Percentiles rank a stretch among this genome's conserved stretches.
phyloP scores from a whole-genome alignment of 495 filamentous ascomycete species.

The Hypoxylon subgilvum region DNA sequence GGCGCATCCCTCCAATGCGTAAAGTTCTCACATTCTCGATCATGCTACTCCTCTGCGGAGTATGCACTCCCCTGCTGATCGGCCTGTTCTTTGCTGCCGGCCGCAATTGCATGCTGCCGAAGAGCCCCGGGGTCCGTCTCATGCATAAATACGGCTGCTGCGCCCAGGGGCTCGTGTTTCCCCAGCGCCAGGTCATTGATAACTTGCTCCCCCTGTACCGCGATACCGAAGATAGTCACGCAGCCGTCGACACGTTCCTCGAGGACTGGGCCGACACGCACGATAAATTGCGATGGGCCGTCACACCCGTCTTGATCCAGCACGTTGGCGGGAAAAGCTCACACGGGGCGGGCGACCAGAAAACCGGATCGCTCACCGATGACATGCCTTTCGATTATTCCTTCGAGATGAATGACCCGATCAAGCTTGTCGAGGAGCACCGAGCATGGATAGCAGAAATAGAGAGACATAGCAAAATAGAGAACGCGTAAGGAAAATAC shows the following conservation, averaged over 20 bases:
- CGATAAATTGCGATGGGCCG: conserved; percentile 52
- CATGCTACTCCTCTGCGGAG: conserved; percentile 24
- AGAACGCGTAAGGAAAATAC: too few species aligned
- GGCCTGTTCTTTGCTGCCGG: conserved; percentile 48
- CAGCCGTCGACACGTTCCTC: conserved; percentile 52
- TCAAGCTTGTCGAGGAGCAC: conserved; percentile 27
- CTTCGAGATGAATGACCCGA: conserved; percentile 32
- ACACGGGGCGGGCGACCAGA: conserved; percentile 31
- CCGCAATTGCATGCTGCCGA: conserved; percentile 37
- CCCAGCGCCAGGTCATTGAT: conserved; percentile 47
- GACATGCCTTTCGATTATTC: conserved; percentile 36
- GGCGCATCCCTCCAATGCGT: conserved; percentile 4
- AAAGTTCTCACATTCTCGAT: conserved; percentile 14
- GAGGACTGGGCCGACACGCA: conserved; percentile 53
- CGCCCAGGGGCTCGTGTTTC: conserved; percentile 46
- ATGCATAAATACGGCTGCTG: conserved; percentile 62
- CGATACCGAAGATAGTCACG: conserved; percentile 40
- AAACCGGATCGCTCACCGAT: conserved; percentile 28
- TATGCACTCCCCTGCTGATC: conserved; percentile 41
- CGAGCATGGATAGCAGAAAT: conserved; percentile 15
- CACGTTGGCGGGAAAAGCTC: conserved; percentile 35
- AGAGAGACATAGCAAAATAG: not conserved
- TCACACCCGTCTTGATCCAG: conserved; percentile 59
- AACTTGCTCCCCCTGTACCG: conserved; percentile 50
- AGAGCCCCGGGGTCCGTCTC: conserved; percentile 25